phyloP scores from a whole-genome alignment of 2,329 filamentous ascomycete genomes.

The Aspergillus fischeri region DNA sequence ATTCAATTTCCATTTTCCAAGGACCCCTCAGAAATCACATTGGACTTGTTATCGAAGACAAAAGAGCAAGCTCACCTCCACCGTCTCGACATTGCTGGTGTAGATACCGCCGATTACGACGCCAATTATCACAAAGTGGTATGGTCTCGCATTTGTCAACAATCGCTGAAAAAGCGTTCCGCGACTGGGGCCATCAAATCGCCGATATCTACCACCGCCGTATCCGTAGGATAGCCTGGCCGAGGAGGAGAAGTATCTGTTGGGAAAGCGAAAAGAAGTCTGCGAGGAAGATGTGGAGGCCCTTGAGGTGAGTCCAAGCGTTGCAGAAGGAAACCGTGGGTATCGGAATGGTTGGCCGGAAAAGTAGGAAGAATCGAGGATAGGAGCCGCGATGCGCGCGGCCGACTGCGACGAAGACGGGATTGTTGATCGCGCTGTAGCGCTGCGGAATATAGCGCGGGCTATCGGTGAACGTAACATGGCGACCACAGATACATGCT shows the following conservation, averaged over 20 bases:
- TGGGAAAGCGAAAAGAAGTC: neutral
- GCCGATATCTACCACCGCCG: constrained; percentile 14
- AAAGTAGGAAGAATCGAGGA: neutral
- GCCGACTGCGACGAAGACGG: neutral
- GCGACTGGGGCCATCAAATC: constrained; percentile 11
- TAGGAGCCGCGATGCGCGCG: neutral
- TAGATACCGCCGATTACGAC: constrained; percentile 46
- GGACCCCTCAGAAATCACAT: neutral
- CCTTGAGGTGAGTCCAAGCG: neutral
- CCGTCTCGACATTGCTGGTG: constrained; percentile 53
- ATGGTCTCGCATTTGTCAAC: constrained; percentile 19
- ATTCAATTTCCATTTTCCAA: neutral
- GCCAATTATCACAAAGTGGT: constrained; percentile 35
- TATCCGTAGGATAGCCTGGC: constrained; percentile 3
- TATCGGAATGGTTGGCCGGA: neutral
- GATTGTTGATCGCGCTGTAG: neutral
- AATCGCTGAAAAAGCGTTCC: constrained; percentile 14
- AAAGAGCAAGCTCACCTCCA: constrained; percentile 40
- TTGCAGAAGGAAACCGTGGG: neutral
- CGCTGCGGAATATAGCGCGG: constrained; percentile 1
- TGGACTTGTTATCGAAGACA: neutral
- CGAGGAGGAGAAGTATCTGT: constrained; percentile 13
- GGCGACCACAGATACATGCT: neutral
- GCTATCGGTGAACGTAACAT: constrained; percentile 15
- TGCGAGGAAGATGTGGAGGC: neutral